phyloP scores from a whole-genome alignment of 2,329 filamentous ascomycete genomes.

The Biscogniauxia mediterranea region DNA sequence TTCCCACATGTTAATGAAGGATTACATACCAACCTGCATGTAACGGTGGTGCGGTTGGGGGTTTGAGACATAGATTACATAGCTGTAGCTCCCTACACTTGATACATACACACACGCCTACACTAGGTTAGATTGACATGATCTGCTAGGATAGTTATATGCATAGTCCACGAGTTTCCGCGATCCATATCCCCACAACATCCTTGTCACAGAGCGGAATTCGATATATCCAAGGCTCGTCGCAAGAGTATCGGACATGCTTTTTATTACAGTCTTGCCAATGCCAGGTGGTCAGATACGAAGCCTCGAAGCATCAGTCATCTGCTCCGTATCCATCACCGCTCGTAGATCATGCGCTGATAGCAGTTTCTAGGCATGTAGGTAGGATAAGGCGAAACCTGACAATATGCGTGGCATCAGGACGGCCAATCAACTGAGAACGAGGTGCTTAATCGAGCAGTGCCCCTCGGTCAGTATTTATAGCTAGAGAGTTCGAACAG shows the following conservation, averaged over 20 bases:
- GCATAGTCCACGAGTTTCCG: not conserved
- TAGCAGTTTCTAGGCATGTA: not conserved
- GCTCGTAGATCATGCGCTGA: not conserved
- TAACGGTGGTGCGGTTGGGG: not conserved
- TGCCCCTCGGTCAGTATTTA: not conserved
- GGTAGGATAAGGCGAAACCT: not conserved
- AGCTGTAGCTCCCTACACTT: too few species aligned
- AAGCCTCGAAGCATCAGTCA: not conserved
- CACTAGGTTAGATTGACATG: too few species aligned
- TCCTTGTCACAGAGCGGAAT: not conserved
- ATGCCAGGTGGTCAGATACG: too few species aligned
- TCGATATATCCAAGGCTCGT: not conserved
- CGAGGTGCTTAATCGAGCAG: not conserved
- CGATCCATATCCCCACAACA: not conserved
- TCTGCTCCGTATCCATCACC: not conserved
- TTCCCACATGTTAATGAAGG: not conserved
- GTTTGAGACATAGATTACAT: not conserved
- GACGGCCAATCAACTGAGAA: not conserved
- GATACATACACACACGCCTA: too few species aligned
- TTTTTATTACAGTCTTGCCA: not conserved
- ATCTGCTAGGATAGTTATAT: not conserved
- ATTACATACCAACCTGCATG: not conserved
- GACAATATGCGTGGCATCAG: not conserved
- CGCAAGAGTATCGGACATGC: not conserved
- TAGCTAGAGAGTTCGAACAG: not conserved